phyloP scores from a whole-genome alignment of 208 protist genomes.

The Leishmania martiniquensis region DNA sequence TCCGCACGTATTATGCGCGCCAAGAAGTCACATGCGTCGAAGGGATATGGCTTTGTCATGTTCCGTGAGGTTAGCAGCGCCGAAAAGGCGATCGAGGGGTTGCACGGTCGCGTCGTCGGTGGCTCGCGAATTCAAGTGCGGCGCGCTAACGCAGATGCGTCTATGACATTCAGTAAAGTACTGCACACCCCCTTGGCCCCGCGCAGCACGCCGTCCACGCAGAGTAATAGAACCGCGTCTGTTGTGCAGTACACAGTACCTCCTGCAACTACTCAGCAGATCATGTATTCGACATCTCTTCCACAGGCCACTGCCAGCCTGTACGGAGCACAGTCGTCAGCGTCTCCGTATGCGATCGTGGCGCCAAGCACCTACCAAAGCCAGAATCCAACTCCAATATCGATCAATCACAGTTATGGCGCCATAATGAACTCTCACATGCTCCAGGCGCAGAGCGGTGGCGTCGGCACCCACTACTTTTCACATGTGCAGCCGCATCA shows the following conservation, averaged over 20 bases:
- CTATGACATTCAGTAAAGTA: conserved; percentile 33
- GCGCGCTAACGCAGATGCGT: conserved; percentile 57
- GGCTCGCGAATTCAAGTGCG: conserved; percentile 75
- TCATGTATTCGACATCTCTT: conserved; percentile 9
- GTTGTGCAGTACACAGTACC: conserved; percentile 1
- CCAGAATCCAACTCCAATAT: conserved; percentile 1
- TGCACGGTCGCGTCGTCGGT: conserved; percentile 49
- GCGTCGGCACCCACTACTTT: conserved; percentile 2
- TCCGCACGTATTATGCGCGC: conserved; percentile 72
- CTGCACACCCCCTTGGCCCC: conserved; percentile 3
- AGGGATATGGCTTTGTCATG: conserved; percentile 83
- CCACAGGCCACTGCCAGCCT: background rate
- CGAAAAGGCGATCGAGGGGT: conserved; percentile 39
- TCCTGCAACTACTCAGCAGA: background rate
- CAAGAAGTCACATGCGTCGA: conserved; percentile 57
- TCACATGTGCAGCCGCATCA: conserved; percentile 17
- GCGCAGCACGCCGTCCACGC: conserved; percentile 8
- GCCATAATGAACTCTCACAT: conserved; percentile 8
- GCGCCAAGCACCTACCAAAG: conserved; percentile 4
- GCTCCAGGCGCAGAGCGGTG: background rate
- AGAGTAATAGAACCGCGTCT: conserved; percentile 8
- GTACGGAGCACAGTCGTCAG: conserved; percentile 6
- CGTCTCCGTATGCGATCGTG: conserved; percentile 11
- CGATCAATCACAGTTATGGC: conserved; percentile 9
- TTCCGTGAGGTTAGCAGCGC: conserved; percentile 50